Percentiles rank a stretch among this genome's conserved stretches.
Conservation (phyloP, 257 asterid genomes). For the Jacaranda mimosifolia region DNA sequence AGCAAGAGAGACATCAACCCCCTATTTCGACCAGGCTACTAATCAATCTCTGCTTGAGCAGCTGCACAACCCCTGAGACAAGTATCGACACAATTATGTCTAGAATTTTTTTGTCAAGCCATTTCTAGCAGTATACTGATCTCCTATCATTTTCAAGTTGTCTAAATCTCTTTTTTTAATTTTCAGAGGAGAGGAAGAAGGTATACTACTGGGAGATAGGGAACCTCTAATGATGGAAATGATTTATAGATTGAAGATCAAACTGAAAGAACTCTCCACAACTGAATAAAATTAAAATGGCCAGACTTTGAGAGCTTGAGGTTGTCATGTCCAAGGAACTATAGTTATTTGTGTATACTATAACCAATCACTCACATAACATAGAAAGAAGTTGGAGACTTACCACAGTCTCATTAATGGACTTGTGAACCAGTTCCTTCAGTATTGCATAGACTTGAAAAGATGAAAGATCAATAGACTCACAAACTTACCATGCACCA, state of each 20-base stretch:
- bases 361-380: not conserved
- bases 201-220: not conserved
- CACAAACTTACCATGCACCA: slow-evolving; percentile 12
- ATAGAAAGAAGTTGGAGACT: slow-evolving; percentile 36
- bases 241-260: slow-evolving; percentile 3
- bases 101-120: not conserved
- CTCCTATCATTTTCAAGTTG: not conserved
- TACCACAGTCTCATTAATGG: slow-evolving; percentile 84
- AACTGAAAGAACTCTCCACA: not conserved
- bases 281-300: not conserved
- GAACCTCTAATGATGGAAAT: not conserved
- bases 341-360: not conserved
- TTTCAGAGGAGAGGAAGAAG: not conserved
- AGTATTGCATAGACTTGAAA: slow-evolving; percentile 84
- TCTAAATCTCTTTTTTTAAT: not conserved
- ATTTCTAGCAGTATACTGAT: not conserved
- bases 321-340: slow-evolving; percentile 6
- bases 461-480: slow-evolving; percentile 6
- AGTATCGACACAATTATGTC: slow-evolving; percentile 7
- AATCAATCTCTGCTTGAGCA: slow-evolving; percentile 93
- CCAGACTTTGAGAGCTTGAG: not conserved
- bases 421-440: slow-evolving; percentile 91
- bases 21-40: slow-evolving; percentile 94
- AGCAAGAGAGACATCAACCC: slow-evolving; percentile 18
- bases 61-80: slow-evolving; percentile 70